phyloP scores from a whole-genome alignment of 805 yeast species.

The Wickerhamiella slavikovae region DNA sequence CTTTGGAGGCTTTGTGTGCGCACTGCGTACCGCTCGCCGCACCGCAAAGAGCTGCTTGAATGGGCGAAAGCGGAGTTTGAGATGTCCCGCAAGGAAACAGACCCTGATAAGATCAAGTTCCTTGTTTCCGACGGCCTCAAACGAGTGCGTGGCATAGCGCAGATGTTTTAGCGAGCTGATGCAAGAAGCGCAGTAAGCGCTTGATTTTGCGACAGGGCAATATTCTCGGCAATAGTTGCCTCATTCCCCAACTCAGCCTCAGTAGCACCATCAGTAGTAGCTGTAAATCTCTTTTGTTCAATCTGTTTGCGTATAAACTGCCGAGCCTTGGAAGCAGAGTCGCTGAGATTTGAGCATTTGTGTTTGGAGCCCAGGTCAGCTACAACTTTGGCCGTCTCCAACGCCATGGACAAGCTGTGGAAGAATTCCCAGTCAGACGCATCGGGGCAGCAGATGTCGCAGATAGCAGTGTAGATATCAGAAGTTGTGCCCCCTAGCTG shows the following conservation, averaged over 20 bases:
- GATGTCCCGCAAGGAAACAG: conserved; percentile 12
- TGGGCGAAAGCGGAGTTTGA: conserved; percentile 20
- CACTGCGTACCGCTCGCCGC: conserved; percentile 14
- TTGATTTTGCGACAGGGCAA: too few relatives aligned
- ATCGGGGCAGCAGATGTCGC: too few relatives aligned
- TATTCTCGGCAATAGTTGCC: too few relatives aligned
- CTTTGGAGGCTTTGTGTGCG: conserved; percentile 18
- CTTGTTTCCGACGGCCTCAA: conserved; percentile 17
- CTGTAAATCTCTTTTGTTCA: too few relatives aligned
- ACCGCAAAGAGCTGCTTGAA: conserved; percentile 13
- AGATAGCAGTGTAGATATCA: too few relatives aligned
- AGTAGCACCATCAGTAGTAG: too few relatives aligned
- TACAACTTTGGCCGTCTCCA: conserved; percentile 12
- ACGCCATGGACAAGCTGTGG: conserved; percentile 12
- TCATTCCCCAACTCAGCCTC: too few relatives aligned
- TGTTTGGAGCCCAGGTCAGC: conserved; percentile 5
- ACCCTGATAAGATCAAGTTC: conserved; percentile 15
- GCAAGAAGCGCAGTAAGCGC: too few relatives aligned
- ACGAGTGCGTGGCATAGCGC: conserved; percentile 15
- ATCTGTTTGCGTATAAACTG: too few relatives aligned
- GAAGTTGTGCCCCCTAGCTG: too few relatives aligned
- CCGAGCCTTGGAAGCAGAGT: too few relatives aligned
- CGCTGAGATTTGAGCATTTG: conserved; percentile 1
- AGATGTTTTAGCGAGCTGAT: conserved; percentile 7
- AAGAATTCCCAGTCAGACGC: conserved; percentile 11